These are phyloP conservation scores for Euphorbia celastroides DNA, from an alignment of 441 rosid genomes.

Conservation along the genomic window DNA sequence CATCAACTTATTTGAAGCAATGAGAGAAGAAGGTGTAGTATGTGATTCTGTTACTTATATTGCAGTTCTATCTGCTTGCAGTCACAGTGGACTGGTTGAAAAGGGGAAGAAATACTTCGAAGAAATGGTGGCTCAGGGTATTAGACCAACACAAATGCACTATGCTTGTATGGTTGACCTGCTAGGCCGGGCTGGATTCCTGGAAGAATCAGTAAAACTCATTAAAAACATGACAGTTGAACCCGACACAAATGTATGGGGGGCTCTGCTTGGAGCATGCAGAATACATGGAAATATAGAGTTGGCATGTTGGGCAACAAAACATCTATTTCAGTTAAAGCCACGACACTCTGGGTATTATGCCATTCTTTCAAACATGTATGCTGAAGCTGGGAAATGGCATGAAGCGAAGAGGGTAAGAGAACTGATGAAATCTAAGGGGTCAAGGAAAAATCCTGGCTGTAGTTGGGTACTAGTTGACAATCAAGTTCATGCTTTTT, in stretches of 20 bases:
- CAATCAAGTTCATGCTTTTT: slow-evolving; percentile 57
- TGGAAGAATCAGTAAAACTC: slow-evolving; percentile 65
- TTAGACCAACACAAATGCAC: slow-evolving; percentile 58
- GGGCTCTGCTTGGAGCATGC: slow-evolving; percentile 81
- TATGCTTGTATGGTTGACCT: slow-evolving; percentile 90
- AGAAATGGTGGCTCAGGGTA: slow-evolving; percentile 48
- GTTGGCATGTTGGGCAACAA: slow-evolving; percentile 67
- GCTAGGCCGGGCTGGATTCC: slow-evolving; percentile 68
- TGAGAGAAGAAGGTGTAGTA: slow-evolving; percentile 35
- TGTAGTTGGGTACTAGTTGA: slow-evolving; percentile 71
- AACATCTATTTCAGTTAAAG: slow-evolving; percentile 62
- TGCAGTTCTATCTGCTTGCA: slow-evolving; percentile 72
- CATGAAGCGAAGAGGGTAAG: slow-evolving; percentile 64
- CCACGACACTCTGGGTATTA: slow-evolving; percentile 79
- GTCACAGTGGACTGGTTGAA: slow-evolving; percentile 79
- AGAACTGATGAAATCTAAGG: slow-evolving; percentile 63
- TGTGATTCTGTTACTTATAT: slow-evolving; percentile 69
- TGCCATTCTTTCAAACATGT: slow-evolving; percentile 69
- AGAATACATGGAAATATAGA: slow-evolving; percentile 54
- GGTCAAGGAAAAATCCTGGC: slow-evolving; percentile 81
- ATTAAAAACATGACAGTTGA: slow-evolving; percentile 54
- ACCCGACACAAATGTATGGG: slow-evolving; percentile 77
- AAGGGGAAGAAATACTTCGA: slow-evolving; percentile 61
- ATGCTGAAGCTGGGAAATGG: slow-evolving; percentile 78
- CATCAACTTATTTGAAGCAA: slow-evolving; percentile 50